Conservation (phyloP, 225 moss, liverwort and hornwort genomes). For the Neckera pumila region DNA sequence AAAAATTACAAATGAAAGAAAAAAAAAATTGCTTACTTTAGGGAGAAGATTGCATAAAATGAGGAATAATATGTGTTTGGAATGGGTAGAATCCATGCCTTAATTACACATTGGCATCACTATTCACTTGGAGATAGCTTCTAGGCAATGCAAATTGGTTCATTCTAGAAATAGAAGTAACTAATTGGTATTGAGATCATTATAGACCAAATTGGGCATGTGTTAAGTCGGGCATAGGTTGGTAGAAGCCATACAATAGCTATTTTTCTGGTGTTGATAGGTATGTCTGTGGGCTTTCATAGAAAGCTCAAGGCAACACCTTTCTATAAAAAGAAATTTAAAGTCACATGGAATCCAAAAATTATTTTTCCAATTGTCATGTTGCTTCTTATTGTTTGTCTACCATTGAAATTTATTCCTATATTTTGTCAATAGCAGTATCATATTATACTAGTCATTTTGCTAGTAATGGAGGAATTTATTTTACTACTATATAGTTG, state of each 20-base stretch:
- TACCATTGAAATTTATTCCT: too few relatives aligned
- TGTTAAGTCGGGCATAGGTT: rapidly evolving
- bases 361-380: too few relatives aligned
- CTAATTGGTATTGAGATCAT: not conserved
- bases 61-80: not conserved
- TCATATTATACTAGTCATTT: too few relatives aligned
- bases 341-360: not conserved
- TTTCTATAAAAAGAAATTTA: too few relatives aligned
- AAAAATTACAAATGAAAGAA: not conserved
- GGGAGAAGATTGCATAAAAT: not conserved
- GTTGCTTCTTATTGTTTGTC: too few relatives aligned
- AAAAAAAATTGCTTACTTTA: not conserved
- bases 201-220: too few relatives aligned
- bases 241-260: not conserved
- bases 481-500: not conserved
- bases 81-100: not conserved
- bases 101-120: not conserved
- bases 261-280: rapidly evolving
- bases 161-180: not conserved
- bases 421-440: too few relatives aligned
- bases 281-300: rapidly evolving
- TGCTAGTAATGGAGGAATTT: too few relatives aligned
- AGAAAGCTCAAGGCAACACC: rapidly evolving
- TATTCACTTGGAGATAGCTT: not conserved
- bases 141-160: not conserved